phyloP scores from a whole-genome alignment of 176 grass and related monocot species.

The Secale cereale region DNA sequence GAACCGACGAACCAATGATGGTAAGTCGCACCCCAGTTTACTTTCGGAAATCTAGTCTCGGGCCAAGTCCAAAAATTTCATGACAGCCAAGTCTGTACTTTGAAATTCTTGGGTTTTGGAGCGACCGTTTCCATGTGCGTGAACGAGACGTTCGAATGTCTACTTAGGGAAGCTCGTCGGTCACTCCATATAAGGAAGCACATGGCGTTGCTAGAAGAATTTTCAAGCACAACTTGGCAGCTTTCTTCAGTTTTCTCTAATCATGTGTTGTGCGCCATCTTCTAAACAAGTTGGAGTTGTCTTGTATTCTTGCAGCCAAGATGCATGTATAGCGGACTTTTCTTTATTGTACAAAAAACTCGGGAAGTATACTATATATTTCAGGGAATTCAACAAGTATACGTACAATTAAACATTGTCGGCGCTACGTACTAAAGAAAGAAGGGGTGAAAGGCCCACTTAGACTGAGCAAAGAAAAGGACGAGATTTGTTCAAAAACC shows the following conservation, averaged over 20 bases:
- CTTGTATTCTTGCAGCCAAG: too few relatives aligned
- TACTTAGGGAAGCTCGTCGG: not conserved
- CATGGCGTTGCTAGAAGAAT: not conserved
- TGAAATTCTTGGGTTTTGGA: not conserved
- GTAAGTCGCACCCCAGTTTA: not conserved
- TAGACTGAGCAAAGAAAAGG: too few relatives aligned
- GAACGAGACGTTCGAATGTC: not conserved
- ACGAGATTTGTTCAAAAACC: too few relatives aligned
- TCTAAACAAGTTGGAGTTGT: not conserved
- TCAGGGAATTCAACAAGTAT: too few relatives aligned
- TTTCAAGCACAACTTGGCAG: not conserved
- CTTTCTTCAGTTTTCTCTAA: not conserved
- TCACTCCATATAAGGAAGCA: not conserved
- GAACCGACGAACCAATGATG: not conserved
- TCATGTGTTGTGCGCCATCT: too few relatives aligned
- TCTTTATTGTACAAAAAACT: too few relatives aligned
- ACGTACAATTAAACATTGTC: too few relatives aligned
- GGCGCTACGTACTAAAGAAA: too few relatives aligned
- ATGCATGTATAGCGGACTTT: too few relatives aligned
- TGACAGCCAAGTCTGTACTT: not conserved
- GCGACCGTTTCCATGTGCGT: not conserved
- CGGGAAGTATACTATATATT: too few relatives aligned
- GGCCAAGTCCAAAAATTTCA: not conserved
- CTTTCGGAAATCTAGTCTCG: not conserved
- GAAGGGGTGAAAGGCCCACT: too few relatives aligned